Evolutionary conservation across 768 basidiomycete genomes (phyloP), one percentile per base, ranked within the genome.

Genomic region (Pleurotus tuoliensis): DNA sequence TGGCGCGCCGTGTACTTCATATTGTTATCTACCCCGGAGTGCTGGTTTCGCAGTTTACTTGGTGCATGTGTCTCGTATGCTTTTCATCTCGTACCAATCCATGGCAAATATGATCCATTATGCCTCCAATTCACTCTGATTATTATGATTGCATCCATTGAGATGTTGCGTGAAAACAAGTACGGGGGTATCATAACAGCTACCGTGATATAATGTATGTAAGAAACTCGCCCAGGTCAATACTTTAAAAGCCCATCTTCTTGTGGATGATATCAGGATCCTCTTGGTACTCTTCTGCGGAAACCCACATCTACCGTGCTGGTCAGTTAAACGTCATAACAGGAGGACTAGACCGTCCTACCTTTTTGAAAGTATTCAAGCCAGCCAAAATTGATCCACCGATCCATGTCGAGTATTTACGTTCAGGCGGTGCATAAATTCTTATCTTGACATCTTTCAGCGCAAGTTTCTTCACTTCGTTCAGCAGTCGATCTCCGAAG

Each of bases 261-360:
- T 92, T 95, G 73, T 97, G 95, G 66, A 98, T 98, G 66, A 98
- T 91, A 66, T 98, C 95, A 55, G 96, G 95, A 73, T 98, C 96
- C 72, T 99, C 96, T 72, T 97, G 94, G 69, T 98, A 98, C 73
- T 98, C 97, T 72, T 99, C 96, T 39, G 95, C 94, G 46, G 94
- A 95, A 50, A 99, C 93, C 96, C 97, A 99, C 96, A 99, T 98
- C 94, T 97, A 56, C 15, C 56, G 9, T 38, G 54, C 27, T 47
- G 49, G 41, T 58, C 48, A 56, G 61, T 18, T 50, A 27, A 55
- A 54, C 22, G 24, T 54, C 62, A 55, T 41, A 47, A 50, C 51
- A n/a, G 9, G 20, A 25, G 18, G 46, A 51, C n/a, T 34, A 22
- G 5, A 45, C 22, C 58, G 45, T 53, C 62, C 55, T 56, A 90